A percentile compares a stretch with the other conserved stretches of the same genome.
These are phyloP conservation scores for Paxillus ammoniavirescens DNA, from an alignment of 768 basidiomycete species.

Conservation along the genomic window DNA sequence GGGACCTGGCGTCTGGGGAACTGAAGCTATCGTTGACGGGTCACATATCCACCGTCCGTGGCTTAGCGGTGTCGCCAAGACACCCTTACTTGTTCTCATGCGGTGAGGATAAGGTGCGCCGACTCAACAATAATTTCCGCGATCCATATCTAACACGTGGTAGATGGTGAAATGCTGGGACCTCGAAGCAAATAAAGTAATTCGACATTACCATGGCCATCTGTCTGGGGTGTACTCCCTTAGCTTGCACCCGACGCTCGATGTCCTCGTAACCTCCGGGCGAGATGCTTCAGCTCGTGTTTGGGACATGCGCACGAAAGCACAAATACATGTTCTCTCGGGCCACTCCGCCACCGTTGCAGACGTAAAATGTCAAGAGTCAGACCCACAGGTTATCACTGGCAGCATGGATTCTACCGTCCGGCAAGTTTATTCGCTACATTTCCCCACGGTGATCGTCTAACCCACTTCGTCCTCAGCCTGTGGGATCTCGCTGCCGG, in stretches of 20 bases:
- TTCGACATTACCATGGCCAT: slow-evolving; percentile 98
- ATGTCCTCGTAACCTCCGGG: slow-evolving; percentile 91
- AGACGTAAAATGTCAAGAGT: slow-evolving; percentile 94
- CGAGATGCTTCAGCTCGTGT: slow-evolving; percentile 96
- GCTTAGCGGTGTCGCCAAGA: slow-evolving; percentile 85
- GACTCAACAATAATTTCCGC: background rate
- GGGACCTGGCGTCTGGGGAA: slow-evolving; percentile 98
- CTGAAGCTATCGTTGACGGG: slow-evolving; percentile 95
- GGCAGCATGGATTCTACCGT: slow-evolving; percentile 98
- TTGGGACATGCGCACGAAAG: slow-evolving; percentile 99
- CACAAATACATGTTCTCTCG: slow-evolving; percentile 88
- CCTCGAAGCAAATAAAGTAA: slow-evolving; percentile 97
- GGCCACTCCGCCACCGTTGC: slow-evolving; percentile 96
- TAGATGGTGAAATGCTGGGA: slow-evolving; percentile 99
- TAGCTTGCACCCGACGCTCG: slow-evolving; percentile 91
- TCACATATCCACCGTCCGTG: slow-evolving; percentile 95
- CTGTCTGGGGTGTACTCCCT: slow-evolving; percentile 96
- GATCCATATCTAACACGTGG: background rate
- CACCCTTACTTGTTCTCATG: slow-evolving; percentile 98
- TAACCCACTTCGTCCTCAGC: slow-evolving; percentile 35
- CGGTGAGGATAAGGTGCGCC: slow-evolving; percentile 90
- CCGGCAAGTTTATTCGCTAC: slow-evolving; percentile 47
- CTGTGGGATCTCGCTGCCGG: slow-evolving; percentile 98
- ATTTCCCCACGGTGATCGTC: background rate
- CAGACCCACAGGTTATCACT: slow-evolving; percentile 97